These are phyloP conservation scores for Saprolegnia diclina DNA, from an alignment of 352 stramenopile species.

Conservation along the genomic window DNA sequence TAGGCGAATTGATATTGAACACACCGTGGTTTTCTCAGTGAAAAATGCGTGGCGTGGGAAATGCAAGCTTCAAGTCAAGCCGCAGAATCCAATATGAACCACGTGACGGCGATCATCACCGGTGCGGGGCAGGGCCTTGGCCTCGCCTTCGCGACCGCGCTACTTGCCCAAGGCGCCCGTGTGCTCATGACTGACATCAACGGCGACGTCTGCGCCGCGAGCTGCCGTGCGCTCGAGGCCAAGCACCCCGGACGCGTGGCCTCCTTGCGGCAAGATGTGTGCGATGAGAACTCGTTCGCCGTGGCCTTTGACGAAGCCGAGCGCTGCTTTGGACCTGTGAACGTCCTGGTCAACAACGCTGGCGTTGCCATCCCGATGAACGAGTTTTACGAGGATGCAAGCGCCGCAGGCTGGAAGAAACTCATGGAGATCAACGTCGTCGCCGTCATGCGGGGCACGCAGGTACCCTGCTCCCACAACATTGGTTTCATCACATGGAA, in stretches of 20 bases:
- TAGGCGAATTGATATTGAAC: background rate
- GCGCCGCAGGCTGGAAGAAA: slow-evolving; percentile 38
- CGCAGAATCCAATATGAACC: slow-evolving; percentile 28
- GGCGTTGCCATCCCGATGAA: slow-evolving; percentile 54
- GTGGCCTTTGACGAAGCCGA: slow-evolving; percentile 48
- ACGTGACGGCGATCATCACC: slow-evolving; percentile 64
- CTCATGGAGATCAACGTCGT: slow-evolving; percentile 69
- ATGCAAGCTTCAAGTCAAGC: background rate
- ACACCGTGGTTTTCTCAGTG: background rate
- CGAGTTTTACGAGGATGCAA: slow-evolving; percentile 32
- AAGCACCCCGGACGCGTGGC: slow-evolving; percentile 46
- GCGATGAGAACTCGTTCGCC: slow-evolving; percentile 51
- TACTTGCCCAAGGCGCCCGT: slow-evolving; percentile 44
- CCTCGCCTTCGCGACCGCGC: slow-evolving; percentile 48
- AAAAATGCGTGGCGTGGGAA: background rate
- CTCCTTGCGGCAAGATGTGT: slow-evolving; percentile 67
- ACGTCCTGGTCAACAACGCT: slow-evolving; percentile 75
- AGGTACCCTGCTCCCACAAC: slow-evolving; percentile 29
- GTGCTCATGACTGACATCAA: slow-evolving; percentile 74
- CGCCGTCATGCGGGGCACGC: slow-evolving; percentile 57
- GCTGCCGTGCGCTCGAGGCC: slow-evolving; percentile 49
- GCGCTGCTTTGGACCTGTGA: slow-evolving; percentile 59
- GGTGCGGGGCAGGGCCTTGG: slow-evolving; percentile 59
- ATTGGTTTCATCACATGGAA: background rate
- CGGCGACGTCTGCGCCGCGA: slow-evolving; percentile 47